Evolutionary conservation across 371 early-diverging fungal genomes (phyloP), one percentile per base, ranked within the genome.

Genomic region (Mortierella sp.): DNA sequence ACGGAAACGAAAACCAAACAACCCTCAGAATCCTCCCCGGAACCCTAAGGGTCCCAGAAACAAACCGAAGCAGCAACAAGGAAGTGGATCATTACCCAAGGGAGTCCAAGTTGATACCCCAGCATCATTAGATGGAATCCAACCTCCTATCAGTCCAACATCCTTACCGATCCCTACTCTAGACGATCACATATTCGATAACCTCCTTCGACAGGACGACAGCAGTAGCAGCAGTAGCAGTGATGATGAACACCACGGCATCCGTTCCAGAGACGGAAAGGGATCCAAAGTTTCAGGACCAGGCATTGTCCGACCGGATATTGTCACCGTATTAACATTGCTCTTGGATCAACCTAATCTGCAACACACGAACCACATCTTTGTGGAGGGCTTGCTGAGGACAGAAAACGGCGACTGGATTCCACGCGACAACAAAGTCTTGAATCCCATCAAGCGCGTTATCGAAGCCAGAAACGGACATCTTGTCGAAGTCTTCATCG

Each of bases 391-490:
- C 10, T 29, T 77, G 14, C 63, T 77, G 19, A 61, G 58, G 22
- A 45, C 66, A 6, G 13, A 54, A 1, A 69, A 77, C 27, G 77
- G 77, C 6, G 77, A 77, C 41, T 77, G 77, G 77, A 77, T 77
- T 31, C 77, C 77, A 24, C 77, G 77, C 31, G 77, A 77, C 28
- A 60, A 69, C 27, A 54, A 51, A 22, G 13, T 40, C 0, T 55
- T 77, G 19, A 77, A 77, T 31, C 77, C 77, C 1, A 77, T 77
- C 54, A 57, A 57, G 29, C 70, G 77, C 2, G 77, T 70, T 6
- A 77, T 77, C 16, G 70, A 69, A 17, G 49, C 62, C 17, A 61
- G 63, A 49, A 62, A 77, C 21, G 63, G 51, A 7, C 34, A 24
- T 9, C 50, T 77, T n/a, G 54, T 77, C 16, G 62, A 66, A 34